phyloP scores from a whole-genome alignment of 768 basidiomycete species.

The Tricholoma furcatifolium region DNA sequence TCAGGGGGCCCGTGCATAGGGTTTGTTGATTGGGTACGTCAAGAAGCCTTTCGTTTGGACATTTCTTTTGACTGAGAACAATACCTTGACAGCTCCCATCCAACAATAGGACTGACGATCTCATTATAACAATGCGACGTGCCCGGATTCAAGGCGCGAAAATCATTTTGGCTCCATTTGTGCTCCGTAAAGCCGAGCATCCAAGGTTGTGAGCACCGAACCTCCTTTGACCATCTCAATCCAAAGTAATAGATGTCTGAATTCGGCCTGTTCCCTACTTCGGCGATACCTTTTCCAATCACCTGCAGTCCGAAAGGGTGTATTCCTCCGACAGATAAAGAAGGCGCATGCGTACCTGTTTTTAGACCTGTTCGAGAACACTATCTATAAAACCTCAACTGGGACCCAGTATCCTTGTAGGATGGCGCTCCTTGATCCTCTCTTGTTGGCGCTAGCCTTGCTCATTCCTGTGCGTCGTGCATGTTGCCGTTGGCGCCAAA shows the following conservation, averaged over 20 bases:
- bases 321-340: constrained; percentile 18
- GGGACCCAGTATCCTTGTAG: constrained; percentile 15
- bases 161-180: constrained; percentile 19
- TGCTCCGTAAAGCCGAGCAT: constrained; percentile 1
- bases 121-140: constrained; percentile 13
- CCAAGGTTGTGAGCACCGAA: constrained; percentile 4
- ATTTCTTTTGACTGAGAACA: neutral
- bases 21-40: constrained; percentile 13
- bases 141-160: constrained; percentile 8
- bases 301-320: constrained; percentile 17
- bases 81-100: constrained; percentile 17
- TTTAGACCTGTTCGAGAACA: constrained; percentile 26
- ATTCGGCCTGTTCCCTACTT: constrained; percentile 18
- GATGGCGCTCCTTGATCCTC: constrained; percentile 32
- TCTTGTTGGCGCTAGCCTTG: constrained; percentile 32
- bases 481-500: constrained; percentile 3
- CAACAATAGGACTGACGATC: constrained; percentile 9
- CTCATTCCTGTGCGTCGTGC: constrained; percentile 37
- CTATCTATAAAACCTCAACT: constrained; percentile 26
- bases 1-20: constrained; percentile 9
- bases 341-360: constrained; percentile 23
- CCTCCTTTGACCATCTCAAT: neutral
- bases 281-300: constrained; percentile 16
- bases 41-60: constrained; percentile 11
- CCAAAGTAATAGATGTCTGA: constrained; percentile 25